Evolutionary conservation across 1,139 yeast species (phyloP).

Genomic region (Hemisphaericaspora subhashii): DNA sequence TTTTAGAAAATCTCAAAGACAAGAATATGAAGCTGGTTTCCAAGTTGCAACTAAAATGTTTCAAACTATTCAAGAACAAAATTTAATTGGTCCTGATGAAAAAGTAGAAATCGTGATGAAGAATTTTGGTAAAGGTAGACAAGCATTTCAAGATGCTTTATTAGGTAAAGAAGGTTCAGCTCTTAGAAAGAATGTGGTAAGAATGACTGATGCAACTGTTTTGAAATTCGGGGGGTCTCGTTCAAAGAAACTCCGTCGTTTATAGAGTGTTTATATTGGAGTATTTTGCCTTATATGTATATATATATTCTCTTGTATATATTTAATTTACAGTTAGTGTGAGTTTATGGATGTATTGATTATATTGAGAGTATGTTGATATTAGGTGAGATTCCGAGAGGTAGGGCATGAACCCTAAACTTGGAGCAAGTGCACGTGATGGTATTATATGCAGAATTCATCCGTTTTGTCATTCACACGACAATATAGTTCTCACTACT

Average conservation of each 20-base stretch:
- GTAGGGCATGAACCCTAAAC: constrained; percentile 9
- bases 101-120: constrained; percentile 72
- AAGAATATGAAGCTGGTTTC: constrained; percentile 94
- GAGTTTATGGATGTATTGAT: no score
- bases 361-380: no score
- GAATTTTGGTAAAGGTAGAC: constrained; percentile 87
- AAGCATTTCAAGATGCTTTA: constrained; percentile 80
- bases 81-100: constrained; percentile 49
- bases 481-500: not conserved
- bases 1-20: constrained; percentile 75
- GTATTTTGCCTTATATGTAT: not conserved
- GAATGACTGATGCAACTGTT: constrained; percentile 75
- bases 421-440: constrained; percentile 4
- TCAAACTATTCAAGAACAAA: constrained; percentile 63
- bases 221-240: constrained; percentile 92
- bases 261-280: constrained; percentile 8
- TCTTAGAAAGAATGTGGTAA: constrained; percentile 61
- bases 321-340: no score
- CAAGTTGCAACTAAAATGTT: constrained; percentile 79
- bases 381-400: not conserved
- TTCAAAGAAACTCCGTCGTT: constrained; percentile 79
- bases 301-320: constrained; percentile 4
- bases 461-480: constrained; percentile 1
- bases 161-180: constrained; percentile 85
- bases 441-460: constrained; percentile 1